Base-by-base conservation (phyloP, 345 rosid genomes). In the Carallia brachiata region DNA sequence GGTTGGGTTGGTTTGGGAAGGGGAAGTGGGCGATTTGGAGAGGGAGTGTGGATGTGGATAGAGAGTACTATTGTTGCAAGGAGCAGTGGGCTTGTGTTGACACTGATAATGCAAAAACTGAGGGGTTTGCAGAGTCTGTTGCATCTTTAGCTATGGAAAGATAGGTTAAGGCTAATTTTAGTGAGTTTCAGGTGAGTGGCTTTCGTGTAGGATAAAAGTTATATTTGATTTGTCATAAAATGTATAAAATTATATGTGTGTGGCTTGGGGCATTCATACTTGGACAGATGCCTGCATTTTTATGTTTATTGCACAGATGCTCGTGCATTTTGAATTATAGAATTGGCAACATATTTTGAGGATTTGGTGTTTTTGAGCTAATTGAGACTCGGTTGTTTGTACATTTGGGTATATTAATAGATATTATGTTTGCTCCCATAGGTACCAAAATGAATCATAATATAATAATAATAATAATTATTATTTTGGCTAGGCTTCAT, bases 1-100 rank as follows among this genome's bases (percentile, higher is more conserved):
- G 98, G 63, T 65, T 85, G 53, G 98, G 98, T 18, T 94, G 97
- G 97, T 74, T 87, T 74, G 97, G 97, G 68, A 70, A 83, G 56
- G 96, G 95, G 34, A 87, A 75, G 64, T 93, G 92, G 94, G 72
- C 63, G 39, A 85, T 87, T 77, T 74, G 66, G 74, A 88, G 82
- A 76, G 93, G 86, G 68, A 76, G 12, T 62, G 89, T 85, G 53
- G 78, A 81, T 55, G 63, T 36, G 37, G 69, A 37, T 44, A 95
- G 98, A 16, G 71, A 69, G 67, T 91, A 97, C 77, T 79, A 82
- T 47, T 81, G 86, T 78, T 94, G 96, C 53, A 79, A 82, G 54
- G 93, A 82, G 65, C 80, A 65, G 36, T 72, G 91, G 78, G 90
- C 63, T 77, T 83, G 88, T 83, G 90, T 86, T 52, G 98, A 91